Evolutionary conservation across 768 basidiomycete genomes (phyloP), one percentile per base, ranked within the genome.

Genomic region (Termitomyces sp.): DNA sequence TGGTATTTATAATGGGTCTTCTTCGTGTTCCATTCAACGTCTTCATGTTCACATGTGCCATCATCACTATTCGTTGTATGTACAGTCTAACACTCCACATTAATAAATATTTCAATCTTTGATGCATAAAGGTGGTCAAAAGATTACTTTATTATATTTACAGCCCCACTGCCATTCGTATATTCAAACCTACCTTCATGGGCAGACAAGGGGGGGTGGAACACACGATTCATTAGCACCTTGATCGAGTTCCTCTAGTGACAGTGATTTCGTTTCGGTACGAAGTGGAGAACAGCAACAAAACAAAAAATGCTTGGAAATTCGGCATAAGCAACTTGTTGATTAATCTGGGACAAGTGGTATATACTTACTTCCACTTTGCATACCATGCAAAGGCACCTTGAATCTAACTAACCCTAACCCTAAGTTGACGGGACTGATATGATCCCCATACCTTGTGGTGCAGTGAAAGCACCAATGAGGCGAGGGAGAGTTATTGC

Each of bases 401-500:
- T 67, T 18, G 22, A 20, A 49, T n/a, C 36, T 15, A 33, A 33
- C n/a, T n/a, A n/a, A n/a, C n/a, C n/a, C n/a, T n/a, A n/a, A n/a
- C n/a, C n/a, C n/a, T 7, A n/a, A 4, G 36, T 44, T 44, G 28
- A 11, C 44, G 7, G 44, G 44, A 20, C 7, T n/a, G 7, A 44
- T n/a, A n/a, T n/a, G 42, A 44, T n/a, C 7, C 9, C 8, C 16
- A 40, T 40, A 66, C 89, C 91, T 64, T 85, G 83, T 1, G 87
- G 84, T 61, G 75, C n/a, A n/a, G n/a, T 80, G 73, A 92, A 86
- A 0, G 87, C 84, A 1, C 78, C 76, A 16, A 87, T 68, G 36
- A 92, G 76, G 7, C 79, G 82, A 18, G 90, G 90, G 81, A 89
- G 92, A 1, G 88, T 89, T 60, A 90, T 81, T 1, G 86, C 83